Evolutionary conservation across 352 stramenopile species (phyloP), one percentile per base, ranked within the genome.

Genomic region (Globisporangium cederbergense): DNA sequence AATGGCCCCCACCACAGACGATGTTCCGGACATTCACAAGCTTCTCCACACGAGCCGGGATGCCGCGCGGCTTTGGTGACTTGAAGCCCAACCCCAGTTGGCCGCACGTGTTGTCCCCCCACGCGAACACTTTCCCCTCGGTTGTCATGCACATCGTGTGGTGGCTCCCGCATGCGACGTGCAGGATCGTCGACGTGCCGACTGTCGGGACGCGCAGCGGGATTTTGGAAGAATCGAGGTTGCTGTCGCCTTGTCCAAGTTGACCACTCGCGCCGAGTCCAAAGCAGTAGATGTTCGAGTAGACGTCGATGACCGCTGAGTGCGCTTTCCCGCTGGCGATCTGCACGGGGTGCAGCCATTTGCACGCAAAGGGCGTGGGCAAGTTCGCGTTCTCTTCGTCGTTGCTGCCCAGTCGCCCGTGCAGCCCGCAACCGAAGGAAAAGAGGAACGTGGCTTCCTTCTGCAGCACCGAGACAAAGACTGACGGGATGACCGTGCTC

Each of bases 381-480:
- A 71, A 62, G 22, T 77, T 76, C 4, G 74, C 79, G 46, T 82
- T 88, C 9, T 64, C 51, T 18, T 86, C 79, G 53, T 73, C 67
- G 28, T 65, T 73, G n/a, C 74, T 79, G n/a, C 81, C 81, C 5
- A 90, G 49, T 20, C 79, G 73, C 0, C 83, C 83, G 45, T 89
- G 64, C 38, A 80, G 62, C 2, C 75, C 76, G 38, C 78, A 92
- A 5, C 81, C 83, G 66, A 91, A 91, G 0, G 77, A 68, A 52
- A 90, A 92, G 2, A 92, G 70, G 56, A 92, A 90, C 1, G 81
- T 86, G 5, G 81, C 77, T 65, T 92, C 80, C 34, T 90, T 88
- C 42, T 82, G 80, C 6, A 91, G 54, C 16, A 91, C 76, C 14
- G 80, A 88, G 14, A 90, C 81, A 50, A 88, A 90, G 9, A 90